A percentile compares a stretch with the other conserved stretches of the same genome.
phyloP scores from a whole-genome alignment of 345 rosid species.

The Lepidium sativum region DNA sequence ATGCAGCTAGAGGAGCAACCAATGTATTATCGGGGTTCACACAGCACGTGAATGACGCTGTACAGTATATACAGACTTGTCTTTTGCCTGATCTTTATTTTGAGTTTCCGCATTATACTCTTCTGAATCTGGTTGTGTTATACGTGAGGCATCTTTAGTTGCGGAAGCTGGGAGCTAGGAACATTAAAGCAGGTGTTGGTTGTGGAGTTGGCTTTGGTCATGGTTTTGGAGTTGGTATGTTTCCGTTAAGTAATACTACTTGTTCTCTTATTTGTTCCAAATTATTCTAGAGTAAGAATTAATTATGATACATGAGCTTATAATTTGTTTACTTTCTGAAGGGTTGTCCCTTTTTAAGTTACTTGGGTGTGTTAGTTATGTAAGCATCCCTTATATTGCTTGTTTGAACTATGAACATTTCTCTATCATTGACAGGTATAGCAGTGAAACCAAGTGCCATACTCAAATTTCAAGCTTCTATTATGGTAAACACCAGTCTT shows the following conservation, averaged over 20 bases:
- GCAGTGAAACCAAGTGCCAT: slow-evolving; percentile 80
- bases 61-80: slow-evolving; percentile 25
- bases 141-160: slow-evolving; percentile 9
- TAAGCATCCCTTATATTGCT: background rate
- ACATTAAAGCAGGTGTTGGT: slow-evolving; percentile 25
- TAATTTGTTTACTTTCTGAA: background rate
- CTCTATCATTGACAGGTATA: slow-evolving; percentile 44
- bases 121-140: slow-evolving; percentile 11
- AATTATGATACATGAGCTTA: background rate
- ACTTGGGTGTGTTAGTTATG: slow-evolving; percentile 1
- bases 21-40: slow-evolving; percentile 77
- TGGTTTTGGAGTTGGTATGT: slow-evolving; percentile 32
- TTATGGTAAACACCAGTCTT: slow-evolving; percentile 36
- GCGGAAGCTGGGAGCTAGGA: slow-evolving; percentile 28
- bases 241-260: background rate
- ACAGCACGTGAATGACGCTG: slow-evolving; percentile 60
- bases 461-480: slow-evolving; percentile 54
- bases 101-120: background rate
- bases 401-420: background rate
- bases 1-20: slow-evolving; percentile 94
- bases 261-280: background rate
- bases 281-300: background rate
- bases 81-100: background rate
- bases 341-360: background rate
- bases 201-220: slow-evolving; percentile 35